phyloP scores from a whole-genome alignment of 2,329 filamentous ascomycete species.

The Aureobasidium sp. region DNA sequence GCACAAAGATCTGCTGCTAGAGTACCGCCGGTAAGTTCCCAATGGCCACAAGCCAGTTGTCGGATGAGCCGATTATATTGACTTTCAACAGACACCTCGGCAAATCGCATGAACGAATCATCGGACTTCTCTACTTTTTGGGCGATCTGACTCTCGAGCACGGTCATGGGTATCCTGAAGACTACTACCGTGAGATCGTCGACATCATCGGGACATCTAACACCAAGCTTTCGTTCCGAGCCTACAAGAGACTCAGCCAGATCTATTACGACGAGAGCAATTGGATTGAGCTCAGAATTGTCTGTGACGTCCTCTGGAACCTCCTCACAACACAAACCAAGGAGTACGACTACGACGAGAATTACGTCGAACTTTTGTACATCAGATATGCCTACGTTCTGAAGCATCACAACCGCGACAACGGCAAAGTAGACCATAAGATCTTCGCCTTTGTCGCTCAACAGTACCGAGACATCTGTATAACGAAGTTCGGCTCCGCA shows the following conservation, averaged over 20 bases:
- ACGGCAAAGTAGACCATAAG: conserved; percentile 28
- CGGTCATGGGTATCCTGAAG: conserved; percentile 15
- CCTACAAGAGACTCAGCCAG: conserved; percentile 33
- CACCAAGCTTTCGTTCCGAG: conserved; percentile 19
- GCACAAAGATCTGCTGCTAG: not conserved
- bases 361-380: conserved; percentile 34
- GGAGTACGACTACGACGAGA: conserved; percentile 33
- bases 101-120: conserved; percentile 34
- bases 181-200: conserved; percentile 40
- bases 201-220: conserved; percentile 14
- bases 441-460: conserved; percentile 25
- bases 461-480: conserved; percentile 31
- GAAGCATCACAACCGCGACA: conserved; percentile 31
- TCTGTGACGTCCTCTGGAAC: conserved; percentile 37
- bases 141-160: conserved; percentile 19
- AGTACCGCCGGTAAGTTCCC: not conserved
- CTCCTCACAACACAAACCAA: conserved; percentile 37
- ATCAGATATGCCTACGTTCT: conserved; percentile 38
- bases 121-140: conserved; percentile 40
- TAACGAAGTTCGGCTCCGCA: conserved; percentile 32
- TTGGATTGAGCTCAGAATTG: conserved; percentile 33
- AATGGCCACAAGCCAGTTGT: no score
- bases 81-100: conserved; percentile 14
- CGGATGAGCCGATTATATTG: no score
- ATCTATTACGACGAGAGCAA: conserved; percentile 39